Base-by-base conservation (phyloP, 495 filamentous ascomycete species). In the Elasticomyces elasticus region DNA sequence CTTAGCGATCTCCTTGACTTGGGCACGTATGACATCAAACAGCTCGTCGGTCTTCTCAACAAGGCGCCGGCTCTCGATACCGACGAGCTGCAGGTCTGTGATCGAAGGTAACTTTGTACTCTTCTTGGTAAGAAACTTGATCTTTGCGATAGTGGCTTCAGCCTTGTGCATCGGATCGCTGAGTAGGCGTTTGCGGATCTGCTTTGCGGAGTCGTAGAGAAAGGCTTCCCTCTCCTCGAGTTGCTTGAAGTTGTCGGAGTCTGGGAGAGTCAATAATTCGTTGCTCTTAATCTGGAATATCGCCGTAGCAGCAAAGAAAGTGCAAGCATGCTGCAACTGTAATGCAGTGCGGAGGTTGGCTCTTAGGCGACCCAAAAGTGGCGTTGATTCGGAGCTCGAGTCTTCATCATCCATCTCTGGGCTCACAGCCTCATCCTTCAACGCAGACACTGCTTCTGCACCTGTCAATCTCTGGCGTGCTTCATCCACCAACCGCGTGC, bases 251-350 rank as follows among this genome's bases (percentile, higher is more conserved):
- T 83, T 75, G 11, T 82, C 77, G 0, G 85, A 85, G 10, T 81
- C 77, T 3, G 83, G 80, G 19, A 66, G 64, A 0, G 78, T 85
- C 40, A 79, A 64, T n/a, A 75, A 69, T 27, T 76, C 65, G 49
- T 90, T 77, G 0, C 73, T 72, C 61, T 92, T 95, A 44, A 92
- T 81, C 63, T 94, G 85, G 63, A 77, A 95, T 54, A 84, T 86
- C 0, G 79, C 83, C 56, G 89, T 95, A 25, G 81, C 88, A 17
- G 82, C 80, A 65, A 94, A 95, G 66, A 95, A 97, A 0, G 79
- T 73, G 37, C 84, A 87, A 54, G 81, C 79, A 61, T 96, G 91
- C 56, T 90, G 78, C 35, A 94, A 64, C 65, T 94, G 87, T 2
- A 96, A 74, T 19, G 87, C 79, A 33, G 69, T 67, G 17, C 87